These are phyloP conservation scores for Physaria fendleri DNA, from an alignment of 345 rosid genomes.

Conservation along the genomic window DNA sequence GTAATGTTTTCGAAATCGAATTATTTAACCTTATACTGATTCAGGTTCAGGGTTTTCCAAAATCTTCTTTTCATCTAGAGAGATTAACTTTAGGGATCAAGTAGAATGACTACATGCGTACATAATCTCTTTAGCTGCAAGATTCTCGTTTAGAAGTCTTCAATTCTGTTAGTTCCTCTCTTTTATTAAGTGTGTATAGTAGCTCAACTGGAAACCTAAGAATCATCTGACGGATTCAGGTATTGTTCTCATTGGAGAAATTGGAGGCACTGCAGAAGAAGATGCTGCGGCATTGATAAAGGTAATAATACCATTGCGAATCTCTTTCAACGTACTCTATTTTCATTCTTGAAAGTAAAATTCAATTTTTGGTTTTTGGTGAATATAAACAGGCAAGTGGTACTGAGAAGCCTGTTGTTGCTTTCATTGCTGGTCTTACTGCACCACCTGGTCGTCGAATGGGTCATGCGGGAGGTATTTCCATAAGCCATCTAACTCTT, in stretches of 20 bases:
- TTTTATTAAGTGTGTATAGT: neutral
- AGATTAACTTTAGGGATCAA: neutral
- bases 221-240: slow-evolving; percentile 42
- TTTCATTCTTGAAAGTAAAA: neutral
- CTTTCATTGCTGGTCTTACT: slow-evolving; percentile 98
- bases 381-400: slow-evolving; percentile 73
- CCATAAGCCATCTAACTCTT: neutral
- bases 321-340: slow-evolving; percentile 6
- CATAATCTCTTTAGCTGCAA: neutral
- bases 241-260: slow-evolving; percentile 89
- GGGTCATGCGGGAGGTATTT: slow-evolving; percentile 99
- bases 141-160: slow-evolving; percentile 1
- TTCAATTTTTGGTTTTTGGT: neutral
- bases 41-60: neutral
- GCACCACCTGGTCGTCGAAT: slow-evolving; percentile 99
- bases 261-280: slow-evolving; percentile 98
- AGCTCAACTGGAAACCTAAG: slow-evolving; percentile 4
- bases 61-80: neutral
- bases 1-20: slow-evolving; percentile 30
- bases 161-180: neutral
- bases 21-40: neutral
- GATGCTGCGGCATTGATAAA: slow-evolving; percentile 90
- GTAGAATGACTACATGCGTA: neutral
- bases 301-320: slow-evolving; percentile 32
- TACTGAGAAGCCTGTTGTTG: slow-evolving; percentile 93